Evolutionary conservation across 257 asterid genomes (phyloP).

Genomic region (Penstemon barbatus): DNA sequence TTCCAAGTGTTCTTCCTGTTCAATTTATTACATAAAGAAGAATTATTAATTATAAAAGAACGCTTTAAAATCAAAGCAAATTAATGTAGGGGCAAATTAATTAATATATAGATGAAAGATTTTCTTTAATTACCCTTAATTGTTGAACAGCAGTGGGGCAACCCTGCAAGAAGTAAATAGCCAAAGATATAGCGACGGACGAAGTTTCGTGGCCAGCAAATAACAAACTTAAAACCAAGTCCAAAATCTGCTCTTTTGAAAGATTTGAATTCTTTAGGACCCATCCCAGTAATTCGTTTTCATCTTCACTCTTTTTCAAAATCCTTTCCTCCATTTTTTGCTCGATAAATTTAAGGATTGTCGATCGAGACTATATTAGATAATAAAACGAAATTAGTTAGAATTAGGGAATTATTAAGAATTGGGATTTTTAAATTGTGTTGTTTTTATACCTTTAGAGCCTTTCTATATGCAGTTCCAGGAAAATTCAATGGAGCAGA

Average conservation of each 20-base stretch:
- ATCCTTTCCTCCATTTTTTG: slow-evolving; percentile 73
- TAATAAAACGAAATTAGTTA: background rate
- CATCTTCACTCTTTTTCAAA: slow-evolving; percentile 35
- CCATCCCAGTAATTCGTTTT: slow-evolving; percentile 85
- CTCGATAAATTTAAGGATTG: slow-evolving; percentile 70
- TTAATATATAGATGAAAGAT: no score
- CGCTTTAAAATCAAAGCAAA: background rate
- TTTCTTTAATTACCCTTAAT: slow-evolving; percentile 35
- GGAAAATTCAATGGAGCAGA: slow-evolving; percentile 94
- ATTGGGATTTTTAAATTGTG: background rate
- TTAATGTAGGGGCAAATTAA: background rate
- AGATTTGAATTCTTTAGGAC: slow-evolving; percentile 70
- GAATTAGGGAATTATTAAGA: background rate
- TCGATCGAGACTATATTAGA: slow-evolving; percentile 68
- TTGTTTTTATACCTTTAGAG: slow-evolving; percentile 47
- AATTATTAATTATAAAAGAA: background rate
- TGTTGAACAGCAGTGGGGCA: slow-evolving; percentile 67
- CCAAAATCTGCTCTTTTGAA: slow-evolving; percentile 81
- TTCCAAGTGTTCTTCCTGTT: slow-evolving; percentile 67
- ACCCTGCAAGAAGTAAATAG: slow-evolving; percentile 71
- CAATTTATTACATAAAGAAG: background rate
- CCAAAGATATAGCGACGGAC: slow-evolving; percentile 74
- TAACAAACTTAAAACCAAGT: slow-evolving; percentile 72
- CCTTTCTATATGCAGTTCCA: slow-evolving; percentile 88
- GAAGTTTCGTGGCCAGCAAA: slow-evolving; percentile 97